phyloP scores from a whole-genome alignment of 257 asterid genomes.

The Paulownia fortunei region DNA sequence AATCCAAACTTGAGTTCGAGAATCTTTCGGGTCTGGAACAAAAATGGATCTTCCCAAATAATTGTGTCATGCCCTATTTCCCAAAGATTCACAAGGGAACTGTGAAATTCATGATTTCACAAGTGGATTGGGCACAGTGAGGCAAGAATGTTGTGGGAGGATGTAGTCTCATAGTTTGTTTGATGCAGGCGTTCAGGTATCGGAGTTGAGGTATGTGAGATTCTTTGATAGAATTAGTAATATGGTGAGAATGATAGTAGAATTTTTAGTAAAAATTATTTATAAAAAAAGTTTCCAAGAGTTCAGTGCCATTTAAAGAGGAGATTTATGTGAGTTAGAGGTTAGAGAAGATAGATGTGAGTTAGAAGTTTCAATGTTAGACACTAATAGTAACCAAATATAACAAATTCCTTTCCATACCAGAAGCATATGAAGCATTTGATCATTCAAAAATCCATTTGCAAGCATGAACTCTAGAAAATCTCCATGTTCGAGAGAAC shows the following conservation, averaged over 20 bases:
- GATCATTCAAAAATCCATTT: slow-evolving; percentile 35
- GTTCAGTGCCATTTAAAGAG: no score
- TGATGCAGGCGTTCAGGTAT: slow-evolving; percentile 45
- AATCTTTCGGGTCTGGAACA: slow-evolving; percentile 44
- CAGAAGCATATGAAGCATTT: slow-evolving; percentile 52
- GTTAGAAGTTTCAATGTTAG: no score
- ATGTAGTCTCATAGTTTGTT: slow-evolving; percentile 50
- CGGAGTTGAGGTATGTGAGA: slow-evolving; percentile 37
- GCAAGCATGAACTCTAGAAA: slow-evolving; percentile 49
- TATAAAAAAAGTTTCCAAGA: no score
- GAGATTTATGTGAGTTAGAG: no score
- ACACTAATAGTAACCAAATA: no score
- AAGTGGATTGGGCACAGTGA: slow-evolving; percentile 43
- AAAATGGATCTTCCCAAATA: slow-evolving; percentile 36
- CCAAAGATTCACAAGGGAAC: slow-evolving; percentile 52
- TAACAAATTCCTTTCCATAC: slow-evolving; percentile 12
- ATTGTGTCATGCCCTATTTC: slow-evolving; percentile 43
- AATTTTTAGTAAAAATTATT: no score
- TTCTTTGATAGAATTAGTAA: slow-evolving; percentile 35
- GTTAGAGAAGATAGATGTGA: no score
- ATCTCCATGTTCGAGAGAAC: slow-evolving; percentile 22
- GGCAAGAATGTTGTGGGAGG: slow-evolving; percentile 50
- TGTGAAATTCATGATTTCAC: slow-evolving; percentile 42
- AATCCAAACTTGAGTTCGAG: slow-evolving; percentile 38
- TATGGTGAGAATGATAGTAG: no score